phyloP scores from a whole-genome alignment of 495 filamentous ascomycete species.

The Penicillium simplicissimum region DNA sequence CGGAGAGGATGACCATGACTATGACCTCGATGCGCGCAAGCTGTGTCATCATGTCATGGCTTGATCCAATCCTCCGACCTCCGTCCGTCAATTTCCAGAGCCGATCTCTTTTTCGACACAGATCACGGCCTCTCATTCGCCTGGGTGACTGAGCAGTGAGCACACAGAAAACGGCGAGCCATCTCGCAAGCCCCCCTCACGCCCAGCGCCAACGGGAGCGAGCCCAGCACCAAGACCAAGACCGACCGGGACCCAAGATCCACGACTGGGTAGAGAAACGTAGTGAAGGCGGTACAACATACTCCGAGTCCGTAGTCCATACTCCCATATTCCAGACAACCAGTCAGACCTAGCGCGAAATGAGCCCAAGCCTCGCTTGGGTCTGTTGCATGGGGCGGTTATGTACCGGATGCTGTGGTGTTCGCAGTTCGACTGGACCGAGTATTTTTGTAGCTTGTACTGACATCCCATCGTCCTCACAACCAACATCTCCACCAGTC shows the following conservation, averaged over 20 bases:
- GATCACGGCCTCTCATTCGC: neutral
- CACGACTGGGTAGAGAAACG: neutral
- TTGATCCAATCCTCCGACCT: neutral
- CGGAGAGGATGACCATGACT: neutral
- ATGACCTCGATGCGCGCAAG: neutral
- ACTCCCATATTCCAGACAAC: neutral
- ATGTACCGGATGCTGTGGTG: neutral
- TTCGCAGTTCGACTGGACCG: neutral
- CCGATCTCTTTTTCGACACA: neutral
- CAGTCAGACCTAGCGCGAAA: neutral
- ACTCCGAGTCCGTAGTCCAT: constrained; percentile 12
- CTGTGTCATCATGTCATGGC: constrained; percentile 18
- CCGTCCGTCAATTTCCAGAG: constrained; percentile 3
- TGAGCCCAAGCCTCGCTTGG: constrained; percentile 14
- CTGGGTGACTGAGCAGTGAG: too few relatives aligned
- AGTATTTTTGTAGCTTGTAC: neutral
- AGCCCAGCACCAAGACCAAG: too few relatives aligned
- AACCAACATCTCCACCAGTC: constrained; percentile 2
- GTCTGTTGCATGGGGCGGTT: constrained; percentile 13
- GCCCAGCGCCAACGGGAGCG: neutral
- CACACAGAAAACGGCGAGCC: neutral
- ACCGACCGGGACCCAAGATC: neutral
- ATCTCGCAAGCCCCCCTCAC: neutral
- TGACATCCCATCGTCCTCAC: neutral
- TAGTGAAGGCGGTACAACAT: constrained; percentile 4